Percentiles rank a stretch among this genome's conserved stretches.
Conservation (phyloP, 2,329 filamentous ascomycete genomes). For the Fusarium redolens region DNA sequence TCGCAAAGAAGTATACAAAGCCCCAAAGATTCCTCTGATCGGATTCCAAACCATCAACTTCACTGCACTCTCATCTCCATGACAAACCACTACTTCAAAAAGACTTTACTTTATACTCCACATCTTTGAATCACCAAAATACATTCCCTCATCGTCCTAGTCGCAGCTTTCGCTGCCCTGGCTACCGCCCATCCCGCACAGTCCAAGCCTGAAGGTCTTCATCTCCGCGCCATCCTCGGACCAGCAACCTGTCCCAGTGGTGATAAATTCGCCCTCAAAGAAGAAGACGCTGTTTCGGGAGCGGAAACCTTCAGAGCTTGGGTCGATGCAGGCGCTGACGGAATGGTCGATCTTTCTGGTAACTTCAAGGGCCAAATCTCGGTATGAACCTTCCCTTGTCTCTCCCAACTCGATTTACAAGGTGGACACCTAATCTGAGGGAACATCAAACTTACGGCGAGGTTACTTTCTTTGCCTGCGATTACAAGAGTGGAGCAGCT, state of each 20-base stretch:
- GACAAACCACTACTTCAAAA: neutral
- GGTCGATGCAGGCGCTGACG: neutral
- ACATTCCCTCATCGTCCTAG: neutral
- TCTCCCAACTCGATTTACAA: too few species aligned
- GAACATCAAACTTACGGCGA: neutral
- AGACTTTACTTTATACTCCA: neutral
- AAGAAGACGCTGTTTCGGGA: neutral
- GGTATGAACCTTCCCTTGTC: too few species aligned
- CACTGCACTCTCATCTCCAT: too few species aligned
- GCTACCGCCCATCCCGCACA: neutral
- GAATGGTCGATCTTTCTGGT: neutral
- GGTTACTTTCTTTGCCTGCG: slow-evolving; percentile 1
- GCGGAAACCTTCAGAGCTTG: neutral
- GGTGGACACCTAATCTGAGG: neutral
- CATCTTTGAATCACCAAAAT: neutral
- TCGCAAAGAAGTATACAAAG: too few species aligned
- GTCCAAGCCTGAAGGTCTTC: neutral
- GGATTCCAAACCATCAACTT: too few species aligned
- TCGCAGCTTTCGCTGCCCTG: neutral
- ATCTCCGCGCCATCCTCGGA: neutral
- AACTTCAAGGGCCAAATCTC: neutral
- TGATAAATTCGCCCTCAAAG: neutral
- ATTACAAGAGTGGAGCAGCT: neutral
- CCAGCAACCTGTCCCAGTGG: neutral
- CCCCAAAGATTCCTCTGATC: too few species aligned